Percentiles rank a stretch among this genome's conserved stretches.
Conservation (phyloP, 345 rosid genomes). For the Bruguiera sexangula region DNA sequence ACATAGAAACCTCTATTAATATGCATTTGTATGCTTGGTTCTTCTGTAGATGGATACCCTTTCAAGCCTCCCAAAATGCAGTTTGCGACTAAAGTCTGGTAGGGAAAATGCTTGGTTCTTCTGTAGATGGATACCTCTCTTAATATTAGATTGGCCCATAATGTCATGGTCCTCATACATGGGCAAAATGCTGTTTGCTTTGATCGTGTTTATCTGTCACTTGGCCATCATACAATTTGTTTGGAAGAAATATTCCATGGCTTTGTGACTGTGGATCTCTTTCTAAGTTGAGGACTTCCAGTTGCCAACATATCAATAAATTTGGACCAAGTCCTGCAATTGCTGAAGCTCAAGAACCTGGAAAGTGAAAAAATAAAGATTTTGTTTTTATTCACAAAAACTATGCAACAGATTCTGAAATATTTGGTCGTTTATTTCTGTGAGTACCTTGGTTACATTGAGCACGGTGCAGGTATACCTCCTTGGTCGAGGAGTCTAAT, state of each 20-base stretch:
- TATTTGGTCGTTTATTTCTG: too few species aligned
- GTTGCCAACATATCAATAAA: not conserved
- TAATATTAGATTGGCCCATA: not conserved
- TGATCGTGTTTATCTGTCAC: not conserved
- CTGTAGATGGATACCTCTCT: too few species aligned
- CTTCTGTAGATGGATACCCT: conserved; percentile 91
- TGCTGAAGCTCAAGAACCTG: not conserved
- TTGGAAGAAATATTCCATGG: not conserved
- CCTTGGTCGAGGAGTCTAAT: too few species aligned
- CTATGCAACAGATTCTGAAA: too few species aligned
- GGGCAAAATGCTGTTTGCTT: not conserved
- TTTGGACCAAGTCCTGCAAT: not conserved
- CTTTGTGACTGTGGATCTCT: not conserved
- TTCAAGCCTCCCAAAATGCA: conserved; percentile 99
- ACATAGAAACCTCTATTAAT: not conserved
- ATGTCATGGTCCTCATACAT: not conserved
- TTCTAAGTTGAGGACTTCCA: not conserved
- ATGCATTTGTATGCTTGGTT: conserved; percentile 10
- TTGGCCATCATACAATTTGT: not conserved
- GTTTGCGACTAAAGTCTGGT: conserved; percentile 96
- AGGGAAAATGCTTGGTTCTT: conserved; percentile 27
- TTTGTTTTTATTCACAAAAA: not conserved
- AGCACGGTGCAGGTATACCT: too few species aligned
- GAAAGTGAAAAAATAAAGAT: not conserved
- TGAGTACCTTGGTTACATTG: too few species aligned